phyloP scores from a whole-genome alignment of 768 basidiomycete species.

The Lactarius pseudohatsudake region DNA sequence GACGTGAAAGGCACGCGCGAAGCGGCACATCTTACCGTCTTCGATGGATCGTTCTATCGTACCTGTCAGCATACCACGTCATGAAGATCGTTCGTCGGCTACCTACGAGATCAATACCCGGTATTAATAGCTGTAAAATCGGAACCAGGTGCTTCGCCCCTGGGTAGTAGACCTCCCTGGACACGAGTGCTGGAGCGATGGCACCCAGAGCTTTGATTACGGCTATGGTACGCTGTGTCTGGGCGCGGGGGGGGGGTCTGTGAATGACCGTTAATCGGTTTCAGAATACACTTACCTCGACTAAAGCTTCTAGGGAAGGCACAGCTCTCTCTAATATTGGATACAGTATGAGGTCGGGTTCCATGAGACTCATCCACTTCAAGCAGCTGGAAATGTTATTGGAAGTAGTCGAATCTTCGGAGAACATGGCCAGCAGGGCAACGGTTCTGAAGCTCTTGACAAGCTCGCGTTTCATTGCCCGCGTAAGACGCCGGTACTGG shows the following conservation, averaged over 20 bases:
- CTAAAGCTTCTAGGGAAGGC: conserved; percentile 84
- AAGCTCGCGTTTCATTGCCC: conserved; percentile 77
- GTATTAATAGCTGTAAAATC: conserved; percentile 77
- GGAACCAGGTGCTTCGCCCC: conserved; percentile 82
- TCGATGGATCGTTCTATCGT: conserved; percentile 69
- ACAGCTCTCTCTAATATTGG: conserved; percentile 81
- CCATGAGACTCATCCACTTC: conserved; percentile 80
- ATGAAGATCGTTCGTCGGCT: background rate
- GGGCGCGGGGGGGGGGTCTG: conserved; percentile 10
- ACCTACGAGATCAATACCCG: conserved; percentile 82
- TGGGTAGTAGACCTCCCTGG: conserved; percentile 71
- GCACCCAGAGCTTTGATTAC: conserved; percentile 84
- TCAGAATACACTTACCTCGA: conserved; percentile 53
- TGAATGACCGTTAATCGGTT: background rate
- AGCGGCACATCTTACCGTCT: conserved; percentile 52
- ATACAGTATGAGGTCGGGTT: conserved; percentile 81
- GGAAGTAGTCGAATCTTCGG: conserved; percentile 72
- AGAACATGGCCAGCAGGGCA: conserved; percentile 87
- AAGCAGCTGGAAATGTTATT: conserved; percentile 75
- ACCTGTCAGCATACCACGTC: conserved; percentile 6
- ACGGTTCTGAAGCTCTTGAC: conserved; percentile 82
- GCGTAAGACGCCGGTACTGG: conserved; percentile 74
- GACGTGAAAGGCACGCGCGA: background rate
- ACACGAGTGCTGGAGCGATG: conserved; percentile 78
- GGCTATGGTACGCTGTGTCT: conserved; percentile 84